Base-by-base conservation (phyloP, 352 stramenopile species). In the Phytophthora sp. region DNA sequence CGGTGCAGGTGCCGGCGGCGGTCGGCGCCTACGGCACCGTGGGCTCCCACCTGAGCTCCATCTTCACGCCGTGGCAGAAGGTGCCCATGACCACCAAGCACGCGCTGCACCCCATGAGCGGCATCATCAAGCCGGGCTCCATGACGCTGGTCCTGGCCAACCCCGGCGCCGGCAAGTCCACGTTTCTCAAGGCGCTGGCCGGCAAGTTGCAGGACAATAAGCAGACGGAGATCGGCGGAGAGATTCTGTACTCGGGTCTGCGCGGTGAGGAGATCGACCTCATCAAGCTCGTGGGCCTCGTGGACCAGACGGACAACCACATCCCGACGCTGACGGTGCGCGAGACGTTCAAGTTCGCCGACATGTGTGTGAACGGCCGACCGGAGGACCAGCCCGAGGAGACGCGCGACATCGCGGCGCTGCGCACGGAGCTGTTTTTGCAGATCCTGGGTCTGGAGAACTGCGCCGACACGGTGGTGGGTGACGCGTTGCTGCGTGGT, bases 401-500 rank as follows among this genome's bases (percentile, higher is more conserved):
- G 59, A 61, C 96, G 34, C 77, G 84, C 23, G 69, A 88, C 21
- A 91, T 88, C 27, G 82, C 79, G 2, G 62, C 89, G 5, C 71
- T 97, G 1, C 72, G 82, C 2, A 89, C 79, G 8, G 79, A 95
- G 53, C 65, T 92, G 35, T 86, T 89, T 18, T 59, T 98, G 12
- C 68, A 84, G 15, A 86, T 91, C 13, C 62, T 99, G 17, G 95
- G 92, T 39, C 71, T 98, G 4, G 76, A 75, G 31, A 79, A 87
- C 58, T 97, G 96, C n/a, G 82, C 76, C n/a, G 88, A 98, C 62
- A 98, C 95, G 1, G 92, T 98, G 26, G 92, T 99, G 6, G 96
- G 96, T 11, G 82, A 98, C 34, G 77, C 79, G 20, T 57, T 90
- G 27, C 64, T 89, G 0, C 84, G 94, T 38, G 96, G 96, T 59